Evolutionary conservation across 2,329 filamentous ascomycete species (phyloP).

Genomic region (Fusarium cyanostomum): DNA sequence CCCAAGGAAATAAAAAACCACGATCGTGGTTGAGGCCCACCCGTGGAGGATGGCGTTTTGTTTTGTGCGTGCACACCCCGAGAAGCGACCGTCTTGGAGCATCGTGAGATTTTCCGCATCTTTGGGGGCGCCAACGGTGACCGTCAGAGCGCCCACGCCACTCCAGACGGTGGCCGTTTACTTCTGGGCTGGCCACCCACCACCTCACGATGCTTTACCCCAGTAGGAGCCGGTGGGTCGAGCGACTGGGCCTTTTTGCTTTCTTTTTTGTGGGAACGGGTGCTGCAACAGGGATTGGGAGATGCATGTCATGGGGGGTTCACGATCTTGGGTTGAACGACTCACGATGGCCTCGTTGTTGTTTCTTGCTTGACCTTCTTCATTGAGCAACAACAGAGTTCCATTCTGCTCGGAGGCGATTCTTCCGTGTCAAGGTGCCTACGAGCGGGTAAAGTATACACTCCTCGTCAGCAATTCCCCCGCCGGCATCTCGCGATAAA

Average conservation of each 20-base stretch:
- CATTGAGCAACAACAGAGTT: not conserved
- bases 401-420: not conserved
- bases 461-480: constrained; percentile 13
- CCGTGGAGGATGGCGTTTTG: constrained; percentile 1
- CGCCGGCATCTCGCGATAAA: constrained; percentile 41
- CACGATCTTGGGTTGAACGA: constrained; percentile 6
- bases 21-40: constrained; percentile 16
- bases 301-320: not conserved
- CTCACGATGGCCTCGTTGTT: not conserved
- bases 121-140: constrained; percentile 28
- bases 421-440: not conserved
- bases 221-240: constrained; percentile 26
- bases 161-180: constrained; percentile 30
- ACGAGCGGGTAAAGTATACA: not conserved
- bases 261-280: constrained; percentile 22
- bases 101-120: constrained; percentile 18
- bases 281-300: not conserved
- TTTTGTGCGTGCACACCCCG: constrained; percentile 16
- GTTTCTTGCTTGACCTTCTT: not conserved
- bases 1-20: constrained; percentile 3
- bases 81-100: not conserved
- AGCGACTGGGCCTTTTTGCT: constrained; percentile 10
- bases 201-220: constrained; percentile 17
- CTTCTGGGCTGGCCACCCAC: constrained; percentile 11
- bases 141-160: constrained; percentile 17